Conservation (phyloP, 2,329 filamentous ascomycete genomes). For the Bretziella fagacearum region DNA sequence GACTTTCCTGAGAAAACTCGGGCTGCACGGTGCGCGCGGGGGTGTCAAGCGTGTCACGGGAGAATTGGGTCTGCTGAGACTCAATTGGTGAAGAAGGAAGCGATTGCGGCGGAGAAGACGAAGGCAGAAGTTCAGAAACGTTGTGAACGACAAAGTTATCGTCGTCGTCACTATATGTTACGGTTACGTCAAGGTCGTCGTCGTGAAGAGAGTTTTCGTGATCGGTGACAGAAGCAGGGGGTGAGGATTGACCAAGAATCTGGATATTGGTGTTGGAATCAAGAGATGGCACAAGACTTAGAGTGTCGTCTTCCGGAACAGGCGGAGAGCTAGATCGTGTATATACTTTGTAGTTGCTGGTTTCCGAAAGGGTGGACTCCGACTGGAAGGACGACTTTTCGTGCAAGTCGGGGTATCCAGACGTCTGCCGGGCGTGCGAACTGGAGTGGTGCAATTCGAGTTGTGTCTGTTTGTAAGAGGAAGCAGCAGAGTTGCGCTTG, state of each 20-base stretch:
- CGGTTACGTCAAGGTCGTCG: conserved; percentile 36
- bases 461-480: not conserved
- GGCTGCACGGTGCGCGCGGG: conserved; percentile 18
- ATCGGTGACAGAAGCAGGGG: conserved; percentile 23
- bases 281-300: conserved; percentile 27
- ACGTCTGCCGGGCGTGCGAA: not conserved
- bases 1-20: conserved; percentile 44
- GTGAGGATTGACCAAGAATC: conserved; percentile 34
- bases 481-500: not conserved
- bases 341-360: conserved; percentile 38
- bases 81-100: conserved; percentile 8
- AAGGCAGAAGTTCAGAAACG: conserved; percentile 16
- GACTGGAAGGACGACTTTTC: conserved; percentile 14
- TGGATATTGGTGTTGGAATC: conserved; percentile 29
- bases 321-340: conserved; percentile 27
- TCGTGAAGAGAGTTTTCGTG: conserved; percentile 21
- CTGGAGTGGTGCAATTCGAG: not conserved
- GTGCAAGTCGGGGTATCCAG: conserved; percentile 11
- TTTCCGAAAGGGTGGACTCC: conserved; percentile 31
- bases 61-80: not conserved
- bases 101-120: conserved; percentile 16
- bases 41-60: not conserved
- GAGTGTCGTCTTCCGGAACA: conserved; percentile 18
- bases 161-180: conserved; percentile 14
- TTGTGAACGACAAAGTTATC: conserved; percentile 15